Evolutionary conservation across 768 basidiomycete species (phyloP), one percentile per base, ranked within the genome.

Genomic region (Dentipellis fragilis): DNA sequence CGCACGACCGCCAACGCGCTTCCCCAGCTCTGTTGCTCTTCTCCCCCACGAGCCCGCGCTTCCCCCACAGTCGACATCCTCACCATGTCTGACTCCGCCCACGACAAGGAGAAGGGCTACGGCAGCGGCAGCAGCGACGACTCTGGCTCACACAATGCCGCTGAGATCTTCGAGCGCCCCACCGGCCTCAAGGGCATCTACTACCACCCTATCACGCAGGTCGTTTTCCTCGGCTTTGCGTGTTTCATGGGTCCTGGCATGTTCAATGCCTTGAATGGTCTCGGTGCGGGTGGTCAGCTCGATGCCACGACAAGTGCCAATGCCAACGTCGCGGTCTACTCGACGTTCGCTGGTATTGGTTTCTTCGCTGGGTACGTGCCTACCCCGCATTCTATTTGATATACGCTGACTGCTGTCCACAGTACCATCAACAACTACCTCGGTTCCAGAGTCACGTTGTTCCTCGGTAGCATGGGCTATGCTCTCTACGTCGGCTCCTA

Each of bases 391-490:
- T 35, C 17, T 37, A 35, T 29, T 16, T 45, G 42, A 45, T 45
- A 16, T 19, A 45, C 14, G n/a, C 42, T 37, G 54, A 54, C 45
- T 37, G 36, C 55, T 35, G 56, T 45, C 22, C 38, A 29, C 56
- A 88, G 89, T 16, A 84, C 87, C 6, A 71, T 90, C 65, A 89
- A 88, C 71, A 93, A 93, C 60, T 79, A 79, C 54, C 73, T 94
- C 22, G 92, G 92, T n/a, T 74, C 87, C 42, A 77, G 81, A 23
- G 64, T 84, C 22, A 89, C 91, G 0, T 79, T 94, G 10, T 72
- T 83, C 34, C 59, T 92, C 16, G 92, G 92, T 57, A 85, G 82
- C 9, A 66, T 73, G 6, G 90, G 90, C 11, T 93, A 93, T 66
- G 75, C 83, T 1, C 65, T 93, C 22, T 91, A 87, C 66, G 82